Base-by-base conservation (phyloP, 108 stramenopile genomes). In the Pseudonitzschia delicatissima region DNA sequence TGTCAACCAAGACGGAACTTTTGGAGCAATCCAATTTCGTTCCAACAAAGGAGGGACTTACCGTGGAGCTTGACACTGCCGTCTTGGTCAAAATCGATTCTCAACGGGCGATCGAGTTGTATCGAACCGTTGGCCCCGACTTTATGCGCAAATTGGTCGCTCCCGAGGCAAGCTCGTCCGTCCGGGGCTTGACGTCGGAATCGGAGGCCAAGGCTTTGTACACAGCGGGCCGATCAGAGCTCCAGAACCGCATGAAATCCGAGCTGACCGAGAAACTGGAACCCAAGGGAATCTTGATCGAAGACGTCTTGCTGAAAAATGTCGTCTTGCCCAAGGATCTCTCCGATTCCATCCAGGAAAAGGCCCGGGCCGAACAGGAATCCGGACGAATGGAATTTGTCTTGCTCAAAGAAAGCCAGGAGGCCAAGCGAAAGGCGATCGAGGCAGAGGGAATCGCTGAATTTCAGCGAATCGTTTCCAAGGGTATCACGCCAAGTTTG, bases 391-490 rank as follows among this genome's bases (percentile, higher is more conserved):
- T 82, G 81, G 71, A 82, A 53, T 82, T 82, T 63, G 78, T 83
- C 3, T 45, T 78, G 66, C 25, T 33, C 2, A 77, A 72, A 44
- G 77, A 83, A 59, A 64, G 35, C 33, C 76, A 78, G 42, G 82
- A 83, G 64, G 74, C 77, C 27, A 42, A 78, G 57, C 66, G 78
- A 17, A 77, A 83, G 68, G 72, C 67, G 4, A 80, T 83, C 53
- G 82, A 83, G 57, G 79, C 82, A 1, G 42, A 66, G 36, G 82
- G 78, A 18, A 77, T 83, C 67, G 78, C 81, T 20, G 81, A 82
- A 32, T 82, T 78, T 78, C 81, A 82, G 45, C 48, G 58, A 7
- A 82, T 82, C 39, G 81, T 82, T 5, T 55, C 48, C 5, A 58
- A 67, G 25, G 81, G 77, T 9, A 82, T 82, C 12, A 69, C 81